Percentiles rank a stretch among this genome's conserved stretches.
Conservation (phyloP, 139 green algal species). For the Edaphochlamys debaryana region DNA sequence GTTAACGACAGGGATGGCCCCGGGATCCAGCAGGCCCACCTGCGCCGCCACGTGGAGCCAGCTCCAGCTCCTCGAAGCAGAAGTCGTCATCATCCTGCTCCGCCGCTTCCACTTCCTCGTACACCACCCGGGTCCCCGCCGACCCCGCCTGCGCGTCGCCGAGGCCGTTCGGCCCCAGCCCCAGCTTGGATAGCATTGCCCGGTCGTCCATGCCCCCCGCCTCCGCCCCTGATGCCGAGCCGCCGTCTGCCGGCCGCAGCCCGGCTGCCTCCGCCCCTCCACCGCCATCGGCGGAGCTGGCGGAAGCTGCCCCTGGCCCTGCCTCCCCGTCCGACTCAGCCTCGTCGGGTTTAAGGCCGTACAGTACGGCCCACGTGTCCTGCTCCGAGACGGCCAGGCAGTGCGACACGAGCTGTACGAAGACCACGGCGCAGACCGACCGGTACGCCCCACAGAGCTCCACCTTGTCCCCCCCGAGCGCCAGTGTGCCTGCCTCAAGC, state of each 20-base stretch:
- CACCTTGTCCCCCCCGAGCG: background rate
- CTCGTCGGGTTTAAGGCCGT: background rate
- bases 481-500: background rate
- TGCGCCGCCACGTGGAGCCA: too few species aligned
- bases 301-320: too few species aligned
- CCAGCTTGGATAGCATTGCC: too few species aligned
- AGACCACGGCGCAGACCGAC: constrained; percentile 46
- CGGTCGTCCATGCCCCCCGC: too few species aligned
- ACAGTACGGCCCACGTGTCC: constrained; percentile 50
- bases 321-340: background rate
- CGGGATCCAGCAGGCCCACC: too few species aligned
- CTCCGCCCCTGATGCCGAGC: too few species aligned
- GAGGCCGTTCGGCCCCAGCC: background rate
- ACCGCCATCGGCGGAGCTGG: too few species aligned
- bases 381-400: constrained; percentile 44
- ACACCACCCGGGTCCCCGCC: background rate
- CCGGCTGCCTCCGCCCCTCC: background rate
- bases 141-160: background rate
- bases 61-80: constrained; percentile 48
- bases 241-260: too few species aligned
- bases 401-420: constrained; percentile 46
- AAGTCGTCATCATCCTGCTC: constrained; percentile 49
- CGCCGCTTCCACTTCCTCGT: constrained; percentile 37
- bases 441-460: constrained; percentile 28
- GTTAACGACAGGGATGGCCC: too few species aligned